A percentile compares a stretch with the other conserved stretches of the same genome.
Conservation (phyloP, 768 basidiomycete species). For the Dioszegia hungarica region DNA sequence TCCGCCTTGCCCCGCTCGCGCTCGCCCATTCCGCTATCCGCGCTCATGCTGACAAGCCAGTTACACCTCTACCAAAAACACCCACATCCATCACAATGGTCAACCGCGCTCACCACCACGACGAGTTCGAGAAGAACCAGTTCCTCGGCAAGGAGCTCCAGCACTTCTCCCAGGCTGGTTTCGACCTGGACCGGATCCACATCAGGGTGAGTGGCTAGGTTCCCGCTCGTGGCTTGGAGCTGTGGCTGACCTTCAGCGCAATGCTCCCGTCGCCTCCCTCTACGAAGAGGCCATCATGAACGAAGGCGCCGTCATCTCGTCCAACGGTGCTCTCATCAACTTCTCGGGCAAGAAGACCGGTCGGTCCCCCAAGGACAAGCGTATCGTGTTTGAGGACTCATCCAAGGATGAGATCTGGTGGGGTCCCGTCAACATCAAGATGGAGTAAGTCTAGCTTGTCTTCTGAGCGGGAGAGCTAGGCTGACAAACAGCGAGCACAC, state of each 20-base stretch:
- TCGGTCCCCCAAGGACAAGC: slow-evolving; percentile 96
- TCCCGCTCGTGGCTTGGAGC: not conserved
- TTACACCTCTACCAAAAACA: not conserved
- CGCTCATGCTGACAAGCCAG: not conserved
- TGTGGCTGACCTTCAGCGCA: slow-evolving; percentile 33
- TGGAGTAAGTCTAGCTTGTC: slow-evolving; percentile 57
- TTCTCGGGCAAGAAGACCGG: slow-evolving; percentile 99
- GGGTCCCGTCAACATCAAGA: slow-evolving; percentile 99
- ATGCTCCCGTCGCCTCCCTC: slow-evolving; percentile 61
- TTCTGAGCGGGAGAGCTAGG: not conserved
- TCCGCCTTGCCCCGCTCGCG: too few species aligned
- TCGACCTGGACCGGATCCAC: slow-evolving; percentile 96
- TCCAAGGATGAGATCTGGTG: slow-evolving; percentile 98
- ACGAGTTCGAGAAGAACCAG: slow-evolving; percentile 39
- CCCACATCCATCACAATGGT: not conserved
- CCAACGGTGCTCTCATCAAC: slow-evolving; percentile 95
- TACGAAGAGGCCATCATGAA: slow-evolving; percentile 98
- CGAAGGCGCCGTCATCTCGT: slow-evolving; percentile 96
- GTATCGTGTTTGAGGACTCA: slow-evolving; percentile 95
- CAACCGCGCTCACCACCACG: slow-evolving; percentile 30
- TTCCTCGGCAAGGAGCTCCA: slow-evolving; percentile 86
- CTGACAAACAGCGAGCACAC: slow-evolving; percentile 62
- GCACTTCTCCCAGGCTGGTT: slow-evolving; percentile 97
- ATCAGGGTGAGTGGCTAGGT: slow-evolving; percentile 55
- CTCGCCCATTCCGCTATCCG: not conserved